A percentile compares a stretch with the other conserved stretches of the same genome.
Conservation (phyloP, 805 yeast genomes). For the Lipomyces mesembrius region DNA sequence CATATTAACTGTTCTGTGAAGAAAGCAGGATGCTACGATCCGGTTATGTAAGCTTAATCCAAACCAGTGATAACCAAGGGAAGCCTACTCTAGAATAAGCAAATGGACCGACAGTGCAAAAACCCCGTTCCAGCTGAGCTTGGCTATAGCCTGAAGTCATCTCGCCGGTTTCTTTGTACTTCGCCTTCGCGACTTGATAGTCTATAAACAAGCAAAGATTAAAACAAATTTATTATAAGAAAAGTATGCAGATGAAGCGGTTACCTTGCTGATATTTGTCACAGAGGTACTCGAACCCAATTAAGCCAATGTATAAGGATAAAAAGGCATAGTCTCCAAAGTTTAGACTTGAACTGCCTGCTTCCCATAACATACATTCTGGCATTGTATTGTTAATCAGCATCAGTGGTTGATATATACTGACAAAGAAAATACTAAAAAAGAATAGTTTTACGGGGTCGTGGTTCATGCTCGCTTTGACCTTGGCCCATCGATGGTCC, state of each 20-base stretch:
- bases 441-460: constrained; percentile 9
- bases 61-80: neutral
- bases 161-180: constrained; percentile 1
- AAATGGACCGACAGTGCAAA: constrained; percentile 30
- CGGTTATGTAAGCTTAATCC: neutral
- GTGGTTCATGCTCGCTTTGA: constrained; percentile 15
- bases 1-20: constrained; percentile 43
- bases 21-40: constrained; percentile 24
- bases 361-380: constrained; percentile 6
- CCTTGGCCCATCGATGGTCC: constrained; percentile 22
- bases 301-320: neutral
- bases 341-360: constrained; percentile 1
- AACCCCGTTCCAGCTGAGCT: constrained; percentile 22
- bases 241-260: neutral
- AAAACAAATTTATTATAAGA: neutral
- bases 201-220: neutral
- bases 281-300: constrained; percentile 14
- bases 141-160: constrained; percentile 7
- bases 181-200: constrained; percentile 14
- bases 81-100: constrained; percentile 23
- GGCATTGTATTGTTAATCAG: constrained; percentile 19
- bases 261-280: constrained; percentile 26
- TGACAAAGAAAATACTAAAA: constrained; percentile 18
- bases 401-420: constrained; percentile 19
- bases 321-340: constrained; percentile 11